Evolutionary conservation across 805 yeast genomes (phyloP).

Genomic region (Brettanomyces nanus): DNA sequence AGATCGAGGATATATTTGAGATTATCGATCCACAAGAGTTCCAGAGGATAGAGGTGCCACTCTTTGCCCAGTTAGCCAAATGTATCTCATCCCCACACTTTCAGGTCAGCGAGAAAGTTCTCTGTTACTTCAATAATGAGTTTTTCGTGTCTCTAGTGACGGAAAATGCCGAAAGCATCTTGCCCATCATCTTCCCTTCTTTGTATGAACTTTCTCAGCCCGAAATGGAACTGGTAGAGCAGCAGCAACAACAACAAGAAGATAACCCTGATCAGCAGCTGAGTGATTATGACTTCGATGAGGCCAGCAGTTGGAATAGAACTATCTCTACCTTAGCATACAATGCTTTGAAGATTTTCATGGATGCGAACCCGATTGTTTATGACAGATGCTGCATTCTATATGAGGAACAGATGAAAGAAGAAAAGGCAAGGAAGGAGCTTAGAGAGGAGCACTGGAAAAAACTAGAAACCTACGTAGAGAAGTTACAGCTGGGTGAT

Average conservation of each 20-base stretch:
- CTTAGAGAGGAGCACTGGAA: conserved; percentile 66
- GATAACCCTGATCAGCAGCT: conserved; percentile 10
- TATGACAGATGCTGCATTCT: conserved; percentile 90
- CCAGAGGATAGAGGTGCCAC: conserved; percentile 82
- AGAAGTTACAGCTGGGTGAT: conserved; percentile 23
- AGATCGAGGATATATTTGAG: conserved; percentile 93
- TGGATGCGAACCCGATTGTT: conserved; percentile 85
- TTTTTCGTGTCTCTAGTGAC: conserved; percentile 84
- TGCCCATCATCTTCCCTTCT: conserved; percentile 88
- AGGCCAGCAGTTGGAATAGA: conserved; percentile 75
- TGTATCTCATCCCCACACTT: conserved; percentile 94
- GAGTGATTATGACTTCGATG: conserved; percentile 33
- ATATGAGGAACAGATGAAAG: conserved; percentile 73
- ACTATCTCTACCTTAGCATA: conserved; percentile 87
- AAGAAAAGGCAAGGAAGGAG: conserved; percentile 55
- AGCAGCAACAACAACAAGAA: conserved; percentile 25
- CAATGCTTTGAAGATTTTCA: conserved; percentile 82
- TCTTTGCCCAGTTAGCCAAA: conserved; percentile 87
- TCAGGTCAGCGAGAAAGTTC: conserved; percentile 93
- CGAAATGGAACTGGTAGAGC: conserved; percentile 24
- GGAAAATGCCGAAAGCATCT: conserved; percentile 84
- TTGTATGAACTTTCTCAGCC: conserved; percentile 69
- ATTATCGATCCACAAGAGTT: conserved; percentile 93
- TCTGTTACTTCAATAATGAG: conserved; percentile 92
- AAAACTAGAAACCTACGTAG: conserved; percentile 54